phyloP scores from a whole-genome alignment of 1,284 basidiomycete species.

The Sanguinoderma infundibulare region DNA sequence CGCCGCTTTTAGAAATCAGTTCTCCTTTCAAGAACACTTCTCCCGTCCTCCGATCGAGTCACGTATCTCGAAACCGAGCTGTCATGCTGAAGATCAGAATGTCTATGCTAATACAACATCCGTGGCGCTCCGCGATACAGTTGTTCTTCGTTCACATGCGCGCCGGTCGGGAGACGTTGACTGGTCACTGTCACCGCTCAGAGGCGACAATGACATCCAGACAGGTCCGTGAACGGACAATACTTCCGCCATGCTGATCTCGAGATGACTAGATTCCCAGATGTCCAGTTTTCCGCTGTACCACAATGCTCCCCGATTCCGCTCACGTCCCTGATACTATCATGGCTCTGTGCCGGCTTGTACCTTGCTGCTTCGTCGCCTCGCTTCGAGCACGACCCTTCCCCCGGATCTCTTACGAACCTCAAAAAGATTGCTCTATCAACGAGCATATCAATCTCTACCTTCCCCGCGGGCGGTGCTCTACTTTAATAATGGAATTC shows the following conservation, averaged over 20 bases:
- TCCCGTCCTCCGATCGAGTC: not conserved
- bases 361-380: not conserved
- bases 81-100: not conserved
- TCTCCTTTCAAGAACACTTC: not conserved
- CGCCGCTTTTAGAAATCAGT: too few species aligned
- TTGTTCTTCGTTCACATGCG: not conserved
- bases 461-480: constrained; percentile 2
- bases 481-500: not conserved
- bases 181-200: not conserved
- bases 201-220: not conserved
- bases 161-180: not conserved
- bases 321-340: not conserved
- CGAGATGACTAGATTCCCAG: not conserved
- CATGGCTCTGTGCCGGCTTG: not conserved
- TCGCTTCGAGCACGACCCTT: not conserved
- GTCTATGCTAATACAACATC: not conserved
- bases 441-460: not conserved
- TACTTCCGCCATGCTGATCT: not conserved
- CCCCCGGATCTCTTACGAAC: not conserved
- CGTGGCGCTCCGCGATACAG: not conserved
- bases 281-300: not conserved
- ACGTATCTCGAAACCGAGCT: not conserved
- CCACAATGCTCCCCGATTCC: not conserved
- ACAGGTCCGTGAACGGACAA: not conserved
- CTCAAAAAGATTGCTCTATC: not conserved